Evolutionary conservation across 2,329 filamentous ascomycete species (phyloP).

Genomic region (Fusarium sp.): DNA sequence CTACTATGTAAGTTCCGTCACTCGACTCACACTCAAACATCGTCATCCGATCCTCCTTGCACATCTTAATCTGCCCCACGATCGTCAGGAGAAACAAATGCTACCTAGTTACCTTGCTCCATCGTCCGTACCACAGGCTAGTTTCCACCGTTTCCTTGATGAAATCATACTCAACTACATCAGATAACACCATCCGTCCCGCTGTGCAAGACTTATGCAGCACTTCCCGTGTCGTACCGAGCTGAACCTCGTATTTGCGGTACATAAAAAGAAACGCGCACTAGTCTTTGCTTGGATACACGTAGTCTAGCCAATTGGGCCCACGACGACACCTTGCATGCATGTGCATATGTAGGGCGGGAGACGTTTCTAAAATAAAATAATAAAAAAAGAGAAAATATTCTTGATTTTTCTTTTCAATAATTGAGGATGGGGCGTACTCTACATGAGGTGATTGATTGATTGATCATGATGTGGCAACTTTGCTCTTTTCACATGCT

Average conservation of each 20-base stretch:
- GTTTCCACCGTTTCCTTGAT: not conserved
- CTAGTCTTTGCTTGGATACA: slow-evolving; percentile 16
- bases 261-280: not conserved
- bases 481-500: not conserved
- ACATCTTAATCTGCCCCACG: slow-evolving; percentile 31
- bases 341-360: slow-evolving; percentile 2
- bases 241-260: slow-evolving; percentile 31
- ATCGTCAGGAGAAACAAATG: slow-evolving; percentile 25
- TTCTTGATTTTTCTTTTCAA: not conserved
- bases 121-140: no score
- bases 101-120: not conserved
- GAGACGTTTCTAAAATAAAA: slow-evolving; percentile 1
- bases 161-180: not conserved
- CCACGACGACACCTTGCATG: not conserved
- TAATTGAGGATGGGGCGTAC: not conserved
- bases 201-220: slow-evolving; percentile 14
- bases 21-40: not conserved
- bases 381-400: not conserved
- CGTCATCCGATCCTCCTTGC: slow-evolving; percentile 2
- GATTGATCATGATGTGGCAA: not conserved
- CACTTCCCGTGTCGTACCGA: slow-evolving; percentile 25
- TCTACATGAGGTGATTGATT: slow-evolving; percentile 1
- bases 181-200: not conserved
- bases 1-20: not conserved
- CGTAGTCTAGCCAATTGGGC: slow-evolving; percentile 20